Percentiles rank a stretch among this genome's conserved stretches.
Conservation (phyloP, 2,329 filamentous ascomycete genomes). For the Ceratocystiopsis brevicomis region DNA sequence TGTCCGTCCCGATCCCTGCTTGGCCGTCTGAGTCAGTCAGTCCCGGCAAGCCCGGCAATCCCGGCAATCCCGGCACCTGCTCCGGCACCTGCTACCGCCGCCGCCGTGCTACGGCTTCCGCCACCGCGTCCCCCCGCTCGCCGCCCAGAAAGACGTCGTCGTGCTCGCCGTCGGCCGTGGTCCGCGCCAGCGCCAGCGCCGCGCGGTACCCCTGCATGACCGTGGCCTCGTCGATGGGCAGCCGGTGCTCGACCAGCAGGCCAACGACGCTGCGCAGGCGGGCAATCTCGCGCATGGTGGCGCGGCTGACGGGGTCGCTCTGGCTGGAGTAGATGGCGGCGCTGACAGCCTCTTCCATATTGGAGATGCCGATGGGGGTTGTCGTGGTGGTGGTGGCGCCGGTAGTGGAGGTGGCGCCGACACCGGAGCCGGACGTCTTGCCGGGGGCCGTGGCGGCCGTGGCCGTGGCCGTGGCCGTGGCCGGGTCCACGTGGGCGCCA, state of each 20-base stretch:
- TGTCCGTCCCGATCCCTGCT: too few species aligned
- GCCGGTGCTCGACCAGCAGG: slow-evolving; percentile 61
- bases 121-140: slow-evolving; percentile 32
- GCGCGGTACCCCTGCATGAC: slow-evolving; percentile 68
- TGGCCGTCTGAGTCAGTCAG: too few species aligned
- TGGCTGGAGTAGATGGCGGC: slow-evolving; percentile 84
- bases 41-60: too few species aligned
- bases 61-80: too few species aligned
- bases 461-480: slow-evolving; percentile 29
- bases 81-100: too few species aligned
- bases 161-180: slow-evolving; percentile 29
- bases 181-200: slow-evolving; percentile 53
- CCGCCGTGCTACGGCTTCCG: slow-evolving; percentile 5
- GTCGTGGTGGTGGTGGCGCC: background rate
- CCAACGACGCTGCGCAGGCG: slow-evolving; percentile 64
- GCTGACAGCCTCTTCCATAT: slow-evolving; percentile 72
- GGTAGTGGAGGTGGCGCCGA: too few species aligned
- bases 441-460: slow-evolving; percentile 25
- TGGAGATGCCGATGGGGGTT: slow-evolving; percentile 40
- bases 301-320: slow-evolving; percentile 65
- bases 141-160: slow-evolving; percentile 43
- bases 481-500: slow-evolving; percentile 25
- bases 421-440: too few species aligned
- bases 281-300: slow-evolving; percentile 74
- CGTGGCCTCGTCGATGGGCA: slow-evolving; percentile 78